A percentile compares a stretch with the other conserved stretches of the same genome.
Conservation (phyloP, 2,329 filamentous ascomycete genomes). For the Alternaria ethzedia region DNA sequence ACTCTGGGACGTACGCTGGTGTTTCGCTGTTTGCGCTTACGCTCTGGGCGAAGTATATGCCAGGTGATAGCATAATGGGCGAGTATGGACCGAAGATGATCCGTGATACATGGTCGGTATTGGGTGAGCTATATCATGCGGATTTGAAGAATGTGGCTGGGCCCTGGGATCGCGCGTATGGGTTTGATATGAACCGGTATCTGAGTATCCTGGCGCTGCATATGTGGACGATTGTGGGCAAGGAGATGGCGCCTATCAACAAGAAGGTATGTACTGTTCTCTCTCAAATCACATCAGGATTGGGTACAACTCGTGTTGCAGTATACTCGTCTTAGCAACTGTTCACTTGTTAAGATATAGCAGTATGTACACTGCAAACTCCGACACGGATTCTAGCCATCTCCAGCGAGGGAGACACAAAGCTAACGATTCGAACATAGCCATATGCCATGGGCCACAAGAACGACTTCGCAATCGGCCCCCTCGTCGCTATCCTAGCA, state of each 20-base stretch:
- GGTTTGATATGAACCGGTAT: constrained; percentile 69
- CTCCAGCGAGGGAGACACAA: background rate
- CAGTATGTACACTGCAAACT: background rate
- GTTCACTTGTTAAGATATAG: background rate
- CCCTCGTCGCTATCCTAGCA: constrained; percentile 63
- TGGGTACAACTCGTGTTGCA: background rate
- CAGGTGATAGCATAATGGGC: constrained; percentile 60
- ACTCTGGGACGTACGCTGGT: constrained; percentile 67
- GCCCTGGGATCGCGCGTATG: constrained; percentile 69
- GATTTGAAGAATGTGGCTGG: constrained; percentile 67
- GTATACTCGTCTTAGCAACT: background rate
- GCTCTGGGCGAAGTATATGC: constrained; percentile 66
- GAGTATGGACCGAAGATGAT: constrained; percentile 61
- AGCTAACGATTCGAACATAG: constrained; percentile 26
- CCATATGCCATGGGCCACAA: constrained; percentile 64
- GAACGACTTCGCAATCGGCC: constrained; percentile 65
- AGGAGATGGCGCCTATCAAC: constrained; percentile 48
- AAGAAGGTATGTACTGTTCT: constrained; percentile 27
- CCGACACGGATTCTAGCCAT: background rate
- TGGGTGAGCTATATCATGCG: constrained; percentile 63
- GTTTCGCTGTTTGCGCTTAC: constrained; percentile 66
- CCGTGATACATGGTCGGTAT: constrained; percentile 59
- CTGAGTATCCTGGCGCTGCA: constrained; percentile 64
- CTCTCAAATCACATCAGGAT: background rate
- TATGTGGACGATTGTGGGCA: constrained; percentile 65